Base-by-base conservation (phyloP, 1,284 basidiomycete genomes). In the Pulveroboletus sp. region DNA sequence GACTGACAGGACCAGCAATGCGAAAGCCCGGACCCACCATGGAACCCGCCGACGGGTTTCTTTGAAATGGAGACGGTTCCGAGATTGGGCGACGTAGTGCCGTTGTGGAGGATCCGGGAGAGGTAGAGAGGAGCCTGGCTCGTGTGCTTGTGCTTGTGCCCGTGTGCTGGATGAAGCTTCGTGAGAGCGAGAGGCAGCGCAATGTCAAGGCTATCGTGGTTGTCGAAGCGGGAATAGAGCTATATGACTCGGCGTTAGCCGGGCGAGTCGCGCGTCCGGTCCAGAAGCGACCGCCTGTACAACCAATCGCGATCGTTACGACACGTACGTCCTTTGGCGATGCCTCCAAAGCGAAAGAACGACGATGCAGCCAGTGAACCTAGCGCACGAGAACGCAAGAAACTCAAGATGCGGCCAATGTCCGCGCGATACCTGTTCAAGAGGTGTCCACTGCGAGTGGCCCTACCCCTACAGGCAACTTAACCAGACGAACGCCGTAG, bases 31-130 rank as follows among this genome's bases (percentile, higher is more conserved):
- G 61, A 91, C 91, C 91, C 89, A 73, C 91, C 90, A 60, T 89
- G 84, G 73, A 94, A 87, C 51, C 89, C 91, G 50, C 92, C 92
- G 62, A 93, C 79, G 13, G 91, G 91, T 74, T 84, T 89, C 77
- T 86, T 90, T 57, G 83, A 82, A 33, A 76, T 76, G 37, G 81
- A 79, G 33, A 83, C 73, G 3, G 78, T 76, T 24, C 86, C 86
- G 50, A 85, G 67, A 59, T 82, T 82, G 33, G 82, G 74, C 1
- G 74, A 58, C 33, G 74, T 54, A 13, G 74, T 73, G 54, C 84
- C 83, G 59, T 82, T 78, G 52, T 77, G 77, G 47, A 77, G 60
- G 37, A 77, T 65, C 21, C 21, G 50, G 66, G 61, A 24, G 78
- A 75, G 9, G 75, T 75, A 12, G 77, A 73, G 42, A 82, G 60